Evolutionary conservation across 768 basidiomycete species (phyloP), one percentile per base, ranked within the genome.

Genomic region (Harrya chromipes): DNA sequence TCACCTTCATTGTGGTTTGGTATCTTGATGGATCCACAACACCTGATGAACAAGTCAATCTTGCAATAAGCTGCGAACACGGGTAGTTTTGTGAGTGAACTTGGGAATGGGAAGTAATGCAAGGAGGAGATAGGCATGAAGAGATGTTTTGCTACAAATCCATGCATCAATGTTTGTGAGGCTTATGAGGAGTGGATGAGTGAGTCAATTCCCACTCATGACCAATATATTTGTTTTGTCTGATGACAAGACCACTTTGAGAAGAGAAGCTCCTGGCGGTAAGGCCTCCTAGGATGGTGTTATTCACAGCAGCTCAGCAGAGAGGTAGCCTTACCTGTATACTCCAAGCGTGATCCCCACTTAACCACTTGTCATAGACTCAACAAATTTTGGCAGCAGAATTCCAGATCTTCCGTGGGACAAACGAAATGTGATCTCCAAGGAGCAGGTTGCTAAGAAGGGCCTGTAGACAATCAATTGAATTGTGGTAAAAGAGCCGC

Each of bases 351-450:
- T 7, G 24, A 11, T 41, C 42, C 9, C 19, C 31, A 16, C 23
- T 42, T 33, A 33, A 33, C 33, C 14, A 33, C 14, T 33, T 14
- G 20, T 39, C 27, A 51, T 37, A 29, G 52, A 54, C 16, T 5
- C 8, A 14, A 33, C 33, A 33, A 16, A 33, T 9, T 16, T 33
- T 33, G 3, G 33, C 14, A 13, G 51, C 40, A 17, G 34, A 35
- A 23, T 33, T 40, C 33, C 50, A 68, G 1, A 55, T 20, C 19
- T 49, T 53, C 6, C 47, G 46, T 3, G 59, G 65, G n/a, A 43
- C 50, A n/a, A 61, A 55, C 6, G 55, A 29, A 5, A 66, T 46
- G 29, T 58, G 40, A 13, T n/a, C n/a, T n/a, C n/a, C n/a, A 17
- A 21, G 6, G 26, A 20, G 33, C 2, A 14, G 14, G 33, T 33